Evolutionary conservation across 129 eudicot genomes (phyloP).

Genomic region (Smallanthus sonchifolius): DNA sequence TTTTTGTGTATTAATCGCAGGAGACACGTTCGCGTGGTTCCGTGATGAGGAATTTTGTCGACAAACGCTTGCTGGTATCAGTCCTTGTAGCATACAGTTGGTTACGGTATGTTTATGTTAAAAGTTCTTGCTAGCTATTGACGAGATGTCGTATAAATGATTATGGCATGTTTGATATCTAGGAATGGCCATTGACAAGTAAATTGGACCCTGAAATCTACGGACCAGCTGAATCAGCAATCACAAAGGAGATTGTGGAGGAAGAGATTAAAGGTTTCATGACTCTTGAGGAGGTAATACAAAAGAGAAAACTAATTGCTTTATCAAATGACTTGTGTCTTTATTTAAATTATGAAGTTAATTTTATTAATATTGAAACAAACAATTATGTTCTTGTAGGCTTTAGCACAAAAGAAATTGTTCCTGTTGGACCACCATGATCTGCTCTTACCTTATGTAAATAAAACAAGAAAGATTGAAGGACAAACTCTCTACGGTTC

Average conservation of each 20-base stretch:
- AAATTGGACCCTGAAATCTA: constrained; percentile 52
- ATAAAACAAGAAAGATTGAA: not conserved
- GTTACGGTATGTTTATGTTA: constrained; percentile 44
- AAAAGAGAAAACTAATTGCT: not conserved
- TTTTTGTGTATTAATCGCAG: constrained; percentile 24
- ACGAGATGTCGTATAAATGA: not conserved
- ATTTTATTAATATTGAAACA: too few species aligned
- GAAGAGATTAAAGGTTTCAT: not conserved
- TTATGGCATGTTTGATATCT: not conserved
- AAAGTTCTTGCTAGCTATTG: too few species aligned
- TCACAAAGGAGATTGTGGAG: constrained; percentile 61
- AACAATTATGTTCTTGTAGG: too few species aligned
- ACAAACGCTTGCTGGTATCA: constrained; percentile 67
- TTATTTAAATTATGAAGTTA: too few species aligned
- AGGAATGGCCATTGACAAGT: constrained; percentile 87
- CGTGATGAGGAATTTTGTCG: constrained; percentile 34
- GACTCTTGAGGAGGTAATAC: not conserved
- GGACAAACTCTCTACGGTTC: constrained; percentile 63
- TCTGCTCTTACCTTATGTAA: too few species aligned
- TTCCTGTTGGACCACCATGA: too few species aligned
- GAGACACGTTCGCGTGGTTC: constrained; percentile 71
- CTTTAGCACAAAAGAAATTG: too few species aligned
- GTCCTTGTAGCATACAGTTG: constrained; percentile 49
- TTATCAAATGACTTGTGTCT: too few species aligned
- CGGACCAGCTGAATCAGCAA: constrained; percentile 69